A percentile compares a stretch with the other conserved stretches of the same genome.
phyloP scores from a whole-genome alignment of 306 rosid species.

The Ochetophila trinervis region DNA sequence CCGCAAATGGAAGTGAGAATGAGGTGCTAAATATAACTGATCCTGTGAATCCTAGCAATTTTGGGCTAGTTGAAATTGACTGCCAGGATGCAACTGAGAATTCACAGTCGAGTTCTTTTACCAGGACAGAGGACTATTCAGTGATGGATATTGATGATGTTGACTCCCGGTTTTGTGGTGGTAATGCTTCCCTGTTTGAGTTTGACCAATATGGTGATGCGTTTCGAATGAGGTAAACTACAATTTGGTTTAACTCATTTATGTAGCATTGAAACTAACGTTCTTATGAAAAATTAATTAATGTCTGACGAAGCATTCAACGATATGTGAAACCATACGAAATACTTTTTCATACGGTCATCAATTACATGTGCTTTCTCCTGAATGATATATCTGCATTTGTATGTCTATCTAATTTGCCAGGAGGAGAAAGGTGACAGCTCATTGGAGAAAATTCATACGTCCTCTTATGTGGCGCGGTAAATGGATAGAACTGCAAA shows the following conservation, averaged over 20 bases:
- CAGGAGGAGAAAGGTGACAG: conserved; percentile 62
- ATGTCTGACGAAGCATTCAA: not conserved
- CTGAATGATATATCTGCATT: conserved; percentile 1
- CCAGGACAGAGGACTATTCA: conserved; percentile 39
- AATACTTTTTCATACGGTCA: too few relatives aligned
- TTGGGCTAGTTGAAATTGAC: conserved; percentile 31
- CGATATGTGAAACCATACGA: too few relatives aligned
- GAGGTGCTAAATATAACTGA: conserved; percentile 49
- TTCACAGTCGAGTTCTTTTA: conserved; percentile 65
- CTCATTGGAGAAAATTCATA: conserved; percentile 68
- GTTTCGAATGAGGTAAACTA: conserved; percentile 43
- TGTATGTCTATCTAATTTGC: conserved; percentile 19
- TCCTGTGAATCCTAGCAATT: conserved; percentile 19
- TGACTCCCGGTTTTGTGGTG: conserved; percentile 35
- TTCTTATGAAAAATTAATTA: conserved; percentile 3
- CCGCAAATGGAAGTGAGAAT: conserved; percentile 31
- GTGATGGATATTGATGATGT: conserved; percentile 54
- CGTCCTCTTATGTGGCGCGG: conserved; percentile 66
- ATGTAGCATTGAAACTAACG: not conserved
- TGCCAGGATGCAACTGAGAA: conserved; percentile 40
- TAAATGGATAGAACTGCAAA: conserved; percentile 72
- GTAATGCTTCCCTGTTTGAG: conserved; percentile 25
- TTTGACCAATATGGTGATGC: conserved; percentile 36
- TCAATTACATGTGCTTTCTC: not conserved
- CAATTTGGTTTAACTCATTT: conserved; percentile 6